Evolutionary conservation across 2,329 filamentous ascomycete species (phyloP), one percentile per base, ranked within the genome.

Genomic region (Cladophialophora bantiana): DNA sequence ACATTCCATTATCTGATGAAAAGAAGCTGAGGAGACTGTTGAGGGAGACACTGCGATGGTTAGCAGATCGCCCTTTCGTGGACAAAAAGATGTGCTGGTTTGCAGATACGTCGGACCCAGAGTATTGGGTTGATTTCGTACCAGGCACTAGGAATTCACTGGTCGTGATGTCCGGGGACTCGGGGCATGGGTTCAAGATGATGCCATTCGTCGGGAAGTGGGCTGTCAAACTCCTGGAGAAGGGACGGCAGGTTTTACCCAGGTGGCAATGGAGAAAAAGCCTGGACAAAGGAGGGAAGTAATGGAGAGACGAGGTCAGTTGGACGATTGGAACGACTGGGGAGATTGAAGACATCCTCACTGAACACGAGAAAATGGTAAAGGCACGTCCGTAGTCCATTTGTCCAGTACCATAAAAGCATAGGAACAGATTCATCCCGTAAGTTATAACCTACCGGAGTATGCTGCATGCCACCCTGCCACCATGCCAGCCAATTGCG

Each of bases 131-230:
- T 52, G 87, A 89, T 72, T 85, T 82, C 61, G 83, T 89, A 0
- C 86, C 86, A 0, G 74, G 77, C 0, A 84, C 80, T 0, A 74
- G 75, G 1, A 76, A 77, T 1, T 82, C 80, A 0, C 78, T 88
- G 2, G 74, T 89, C 2, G 73, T 87, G 0, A 68, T 84, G 0
- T 83, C 84, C 0, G 86, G 86, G 0, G 87, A 89, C 71, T 89
- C 86, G 1, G 87, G 86, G 0, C 86, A 89, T 71, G 85, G 83
- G 0, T 88, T 88, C 74, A 88, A 89, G 75, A 87, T 88, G 84
- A 80, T 89, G 57, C 86, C 86, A 0, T 80, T 87, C 31, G 78
- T 86, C n/a, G 86, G 87, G 0, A 74, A 77, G n/a, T 88, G 84
- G 80, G 81, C 87, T 1, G 78, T 75, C 52, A 78, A 82, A 10